phyloP scores from a whole-genome alignment of 2,329 filamentous ascomycete genomes.

The Fonsecaea multimorphosa region DNA sequence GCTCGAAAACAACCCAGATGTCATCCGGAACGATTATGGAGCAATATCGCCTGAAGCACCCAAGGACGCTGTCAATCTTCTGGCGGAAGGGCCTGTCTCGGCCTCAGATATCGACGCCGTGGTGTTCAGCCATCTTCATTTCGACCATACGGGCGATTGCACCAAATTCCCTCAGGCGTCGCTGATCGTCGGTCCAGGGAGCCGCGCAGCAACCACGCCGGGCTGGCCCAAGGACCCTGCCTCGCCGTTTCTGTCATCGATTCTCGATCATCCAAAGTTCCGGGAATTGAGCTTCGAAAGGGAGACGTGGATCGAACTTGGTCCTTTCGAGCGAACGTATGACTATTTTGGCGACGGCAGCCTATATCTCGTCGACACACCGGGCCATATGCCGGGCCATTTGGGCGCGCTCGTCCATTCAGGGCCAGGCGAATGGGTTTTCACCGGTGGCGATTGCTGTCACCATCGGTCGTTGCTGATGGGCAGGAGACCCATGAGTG shows the following conservation, averaged over 20 bases:
- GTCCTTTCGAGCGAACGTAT: constrained; percentile 34
- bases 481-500: constrained; percentile 20
- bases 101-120: constrained; percentile 25
- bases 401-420: constrained; percentile 37
- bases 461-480: constrained; percentile 41
- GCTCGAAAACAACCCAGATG: no score
- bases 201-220: constrained; percentile 55
- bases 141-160: constrained; percentile 59
- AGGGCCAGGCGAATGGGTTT: constrained; percentile 49
- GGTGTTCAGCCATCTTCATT: constrained; percentile 40
- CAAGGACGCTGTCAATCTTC: constrained; percentile 6
- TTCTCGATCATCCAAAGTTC: constrained; percentile 43
- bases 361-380: constrained; percentile 60
- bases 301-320: constrained; percentile 47
- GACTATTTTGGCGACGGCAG: constrained; percentile 65
- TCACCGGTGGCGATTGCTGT: constrained; percentile 58
- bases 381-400: constrained; percentile 42
- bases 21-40: no score
- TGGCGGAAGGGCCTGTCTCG: constrained; percentile 25
- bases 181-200: constrained; percentile 61
- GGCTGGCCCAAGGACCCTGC: constrained; percentile 54
- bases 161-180: constrained; percentile 56
- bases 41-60: no score
- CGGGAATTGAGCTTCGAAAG: constrained; percentile 44
- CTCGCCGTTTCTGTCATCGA: constrained; percentile 10